Evolutionary conservation across 768 basidiomycete genomes (phyloP), one percentile per base, ranked within the genome.

Genomic region (Agaricus sinodeliciosus): DNA sequence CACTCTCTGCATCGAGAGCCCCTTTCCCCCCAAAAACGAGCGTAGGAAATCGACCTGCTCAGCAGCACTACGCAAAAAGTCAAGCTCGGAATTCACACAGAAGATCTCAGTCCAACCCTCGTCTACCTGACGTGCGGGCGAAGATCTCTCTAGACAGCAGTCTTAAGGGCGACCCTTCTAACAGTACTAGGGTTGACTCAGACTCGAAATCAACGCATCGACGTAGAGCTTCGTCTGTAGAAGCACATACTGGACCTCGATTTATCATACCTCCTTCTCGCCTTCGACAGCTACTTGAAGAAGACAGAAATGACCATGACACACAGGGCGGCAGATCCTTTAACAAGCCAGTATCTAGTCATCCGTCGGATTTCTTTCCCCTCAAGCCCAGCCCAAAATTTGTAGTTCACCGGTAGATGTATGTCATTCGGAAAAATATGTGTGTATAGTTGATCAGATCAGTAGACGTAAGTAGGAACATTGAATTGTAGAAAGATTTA

Each of bases 51-150:
- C 9, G 9, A 25, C 13, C 22, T 12, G 19, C 22, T 40, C 36
- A 18, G 22, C 22, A 26, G 4, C 25, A 39, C 26, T 25, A 9
- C 15, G 18, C 41, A 12, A 45, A n/a, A 22, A 44, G 31, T 25
- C 57, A 59, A 16, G 42, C 42, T 9, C 58, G 57, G 56, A 57
- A 40, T 27, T 36, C 58, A 22, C 65, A 66, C 37, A 59, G 57
- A 35, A 58, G 65, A 3, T 59, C 57, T 11, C 60, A 59, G 27
- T 65, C 66, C 8, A 57, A 63, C 34, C 57, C 49, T 26, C 55
- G 48, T n/a, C 9, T 31, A 12, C 19, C 43, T 15, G 43, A 39
- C 15, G 16, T 16, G 12, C 37, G 15, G 16, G 5, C 37, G 12
- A 39, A 13, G 16, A 13, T n/a, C 12, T 16, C 37, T 12, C 15